Percentiles rank a stretch among this genome's conserved stretches.
Conservation (phyloP, 345 rosid genomes). For the Draba incana region DNA sequence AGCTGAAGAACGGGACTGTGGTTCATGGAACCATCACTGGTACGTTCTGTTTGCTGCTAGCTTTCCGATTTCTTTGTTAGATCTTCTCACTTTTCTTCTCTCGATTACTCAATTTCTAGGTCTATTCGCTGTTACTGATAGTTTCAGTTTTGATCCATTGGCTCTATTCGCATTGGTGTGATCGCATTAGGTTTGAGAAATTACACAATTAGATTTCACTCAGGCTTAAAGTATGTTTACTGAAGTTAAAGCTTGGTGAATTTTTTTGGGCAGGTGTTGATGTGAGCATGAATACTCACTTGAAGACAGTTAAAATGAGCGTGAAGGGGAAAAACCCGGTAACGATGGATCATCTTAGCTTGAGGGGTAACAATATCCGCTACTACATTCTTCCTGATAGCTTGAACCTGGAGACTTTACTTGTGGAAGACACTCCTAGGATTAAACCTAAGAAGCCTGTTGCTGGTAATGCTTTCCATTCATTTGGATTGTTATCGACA, state of each 20-base stretch:
- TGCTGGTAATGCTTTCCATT: slow-evolving; percentile 70
- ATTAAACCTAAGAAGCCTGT: slow-evolving; percentile 96
- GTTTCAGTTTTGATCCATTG: slow-evolving; percentile 4
- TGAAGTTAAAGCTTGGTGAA: slow-evolving; percentile 13
- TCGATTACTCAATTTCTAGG: slow-evolving; percentile 20
- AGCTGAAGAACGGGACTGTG: slow-evolving; percentile 92
- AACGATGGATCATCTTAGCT: slow-evolving; percentile 85
- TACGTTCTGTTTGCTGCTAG: slow-evolving; percentile 25
- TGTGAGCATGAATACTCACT: slow-evolving; percentile 97
- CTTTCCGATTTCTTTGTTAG: slow-evolving; percentile 7
- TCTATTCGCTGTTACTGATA: slow-evolving; percentile 22
- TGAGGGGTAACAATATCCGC: slow-evolving; percentile 94
- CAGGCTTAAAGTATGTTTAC: not conserved
- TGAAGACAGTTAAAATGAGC: slow-evolving; percentile 89
- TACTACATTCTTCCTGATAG: slow-evolving; percentile 98
- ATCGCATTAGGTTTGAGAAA: slow-evolving; percentile 13
- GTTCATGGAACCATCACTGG: slow-evolving; percentile 98
- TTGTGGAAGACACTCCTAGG: slow-evolving; percentile 94
- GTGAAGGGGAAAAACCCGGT: slow-evolving; percentile 93
- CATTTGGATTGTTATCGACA: not conserved
- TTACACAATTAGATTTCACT: slow-evolving; percentile 6
- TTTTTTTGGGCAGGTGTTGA: slow-evolving; percentile 74
- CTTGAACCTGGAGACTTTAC: slow-evolving; percentile 94
- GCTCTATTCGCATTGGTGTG: not conserved
- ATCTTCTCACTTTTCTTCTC: slow-evolving; percentile 6